phyloP scores from a whole-genome alignment of 345 rosid genomes.

The Lagerstroemia speciosa region DNA sequence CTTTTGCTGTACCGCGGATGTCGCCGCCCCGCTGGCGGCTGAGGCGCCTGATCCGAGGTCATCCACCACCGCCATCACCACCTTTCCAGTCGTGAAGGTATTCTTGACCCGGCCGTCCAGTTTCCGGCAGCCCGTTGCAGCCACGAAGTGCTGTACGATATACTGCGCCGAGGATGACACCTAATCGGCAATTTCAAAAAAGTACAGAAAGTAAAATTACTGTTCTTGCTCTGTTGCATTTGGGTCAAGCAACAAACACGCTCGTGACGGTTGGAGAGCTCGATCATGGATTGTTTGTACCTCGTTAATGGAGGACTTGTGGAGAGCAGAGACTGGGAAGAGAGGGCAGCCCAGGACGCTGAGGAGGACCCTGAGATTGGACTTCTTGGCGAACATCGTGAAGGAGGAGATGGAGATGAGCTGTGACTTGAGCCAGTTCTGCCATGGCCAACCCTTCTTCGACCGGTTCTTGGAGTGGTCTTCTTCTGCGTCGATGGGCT shows the following conservation, averaged over 20 bases:
- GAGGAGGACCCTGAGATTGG: constrained; percentile 54
- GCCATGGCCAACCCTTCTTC: constrained; percentile 45
- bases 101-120: constrained; percentile 58
- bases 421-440: constrained; percentile 59
- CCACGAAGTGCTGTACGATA: constrained; percentile 85
- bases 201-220: constrained; percentile 5
- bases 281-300: constrained; percentile 18
- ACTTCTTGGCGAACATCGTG: constrained; percentile 25
- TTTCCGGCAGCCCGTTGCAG: constrained; percentile 91
- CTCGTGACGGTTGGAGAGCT: too few species aligned
- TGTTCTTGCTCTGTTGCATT: background rate
- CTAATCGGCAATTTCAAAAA: constrained; percentile 18
- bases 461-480: constrained; percentile 23
- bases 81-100: constrained; percentile 72
- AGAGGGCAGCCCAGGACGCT: constrained; percentile 91
- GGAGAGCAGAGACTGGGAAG: constrained; percentile 54
- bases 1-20: constrained; percentile 33
- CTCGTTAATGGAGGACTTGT: constrained; percentile 38
- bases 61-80: constrained; percentile 68
- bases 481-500: constrained; percentile 48
- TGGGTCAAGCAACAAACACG: background rate
- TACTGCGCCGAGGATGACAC: constrained; percentile 95
- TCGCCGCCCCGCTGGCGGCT: constrained; percentile 19
- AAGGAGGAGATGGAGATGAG: constrained; percentile 24
- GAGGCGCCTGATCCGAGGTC: constrained; percentile 36